Percentiles rank a stretch among this genome's conserved stretches.
Conservation (phyloP, 768 basidiomycete genomes). For the Rubroboletus pulcherrimus region DNA sequence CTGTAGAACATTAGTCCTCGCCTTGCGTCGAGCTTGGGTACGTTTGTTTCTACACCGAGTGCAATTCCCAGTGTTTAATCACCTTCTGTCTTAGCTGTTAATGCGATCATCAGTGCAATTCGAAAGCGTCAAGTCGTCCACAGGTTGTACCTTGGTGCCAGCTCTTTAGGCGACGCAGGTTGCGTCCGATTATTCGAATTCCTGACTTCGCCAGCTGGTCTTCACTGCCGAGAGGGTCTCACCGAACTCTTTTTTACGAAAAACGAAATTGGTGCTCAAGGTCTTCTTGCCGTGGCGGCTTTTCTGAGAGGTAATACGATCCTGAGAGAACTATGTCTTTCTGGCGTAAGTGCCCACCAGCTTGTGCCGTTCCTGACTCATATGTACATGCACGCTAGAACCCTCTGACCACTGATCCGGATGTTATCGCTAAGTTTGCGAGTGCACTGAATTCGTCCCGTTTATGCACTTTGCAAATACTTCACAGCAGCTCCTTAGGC, state of each 20-base stretch:
- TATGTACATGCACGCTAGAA: constrained; percentile 32
- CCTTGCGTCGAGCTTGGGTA: constrained; percentile 29
- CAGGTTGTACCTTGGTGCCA: constrained; percentile 53
- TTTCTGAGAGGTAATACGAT: constrained; percentile 47
- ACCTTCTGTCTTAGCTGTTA: constrained; percentile 40
- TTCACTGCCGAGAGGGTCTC: constrained; percentile 38
- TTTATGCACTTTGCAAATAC: constrained; percentile 48
- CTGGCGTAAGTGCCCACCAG: constrained; percentile 43
- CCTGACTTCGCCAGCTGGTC: constrained; percentile 46
- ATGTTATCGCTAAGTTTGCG: constrained; percentile 38
- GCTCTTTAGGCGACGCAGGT: constrained; percentile 55
- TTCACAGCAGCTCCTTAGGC: constrained; percentile 45
- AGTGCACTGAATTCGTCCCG: constrained; percentile 52
- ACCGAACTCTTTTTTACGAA: constrained; percentile 55
- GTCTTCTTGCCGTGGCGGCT: constrained; percentile 49
- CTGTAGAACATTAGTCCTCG: constrained; percentile 28
- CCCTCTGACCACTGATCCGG: constrained; percentile 35
- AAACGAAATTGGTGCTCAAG: constrained; percentile 52
- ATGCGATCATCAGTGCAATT: constrained; percentile 46
- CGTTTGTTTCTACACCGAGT: not conserved
- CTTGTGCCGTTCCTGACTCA: constrained; percentile 1
- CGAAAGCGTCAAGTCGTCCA: constrained; percentile 44
- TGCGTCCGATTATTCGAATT: constrained; percentile 52
- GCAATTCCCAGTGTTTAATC: not conserved
- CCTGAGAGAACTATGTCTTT: constrained; percentile 51